Percentiles rank a stretch among this genome's conserved stretches.
phyloP scores from a whole-genome alignment of 2,329 filamentous ascomycete genomes.

The Pestalotiopsis sp. region DNA sequence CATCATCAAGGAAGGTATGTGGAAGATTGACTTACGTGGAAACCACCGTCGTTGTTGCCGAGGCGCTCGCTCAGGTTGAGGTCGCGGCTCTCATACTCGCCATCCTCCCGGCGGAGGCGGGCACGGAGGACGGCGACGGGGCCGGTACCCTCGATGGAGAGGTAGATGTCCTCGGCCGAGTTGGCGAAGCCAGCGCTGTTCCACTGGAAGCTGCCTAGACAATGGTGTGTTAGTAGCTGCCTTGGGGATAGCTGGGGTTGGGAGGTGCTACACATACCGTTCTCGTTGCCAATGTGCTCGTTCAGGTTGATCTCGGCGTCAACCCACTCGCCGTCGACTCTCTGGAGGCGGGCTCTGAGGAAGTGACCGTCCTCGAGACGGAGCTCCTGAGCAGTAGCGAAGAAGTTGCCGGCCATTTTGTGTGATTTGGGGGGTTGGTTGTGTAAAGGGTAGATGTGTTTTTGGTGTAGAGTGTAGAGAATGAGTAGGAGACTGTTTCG shows the following conservation, averaged over 20 bases:
- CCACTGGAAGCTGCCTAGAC: conserved; percentile 22
- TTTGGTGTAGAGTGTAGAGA: background rate
- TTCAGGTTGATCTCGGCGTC: conserved; percentile 54
- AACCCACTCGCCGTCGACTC: conserved; percentile 43
- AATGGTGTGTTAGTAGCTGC: background rate
- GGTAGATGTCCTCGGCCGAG: conserved; percentile 48
- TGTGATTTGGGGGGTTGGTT: conserved; percentile 2
- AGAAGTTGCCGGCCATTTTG: conserved; percentile 40
- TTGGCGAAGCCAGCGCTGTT: conserved; percentile 41
- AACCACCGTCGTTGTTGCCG: conserved; percentile 52
- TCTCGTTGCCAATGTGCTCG: conserved; percentile 51
- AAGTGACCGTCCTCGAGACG: conserved; percentile 53
- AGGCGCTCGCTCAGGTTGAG: conserved; percentile 61
- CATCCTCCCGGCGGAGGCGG: conserved; percentile 43
- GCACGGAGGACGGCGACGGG: conserved; percentile 57
- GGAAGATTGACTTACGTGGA: conserved; percentile 26
- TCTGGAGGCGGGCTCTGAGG: conserved; percentile 45
- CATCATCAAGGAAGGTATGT: too few species aligned
- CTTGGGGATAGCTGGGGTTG: conserved; percentile 16
- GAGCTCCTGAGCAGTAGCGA: conserved; percentile 48
- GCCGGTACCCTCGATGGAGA: conserved; percentile 53
- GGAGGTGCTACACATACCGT: conserved; percentile 39
- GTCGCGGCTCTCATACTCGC: conserved; percentile 44
- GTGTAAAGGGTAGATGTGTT: background rate
- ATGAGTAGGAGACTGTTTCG: background rate